Evolutionary conservation across 441 rosid species (phyloP).

Genomic region (Populus trichocarpa): DNA sequence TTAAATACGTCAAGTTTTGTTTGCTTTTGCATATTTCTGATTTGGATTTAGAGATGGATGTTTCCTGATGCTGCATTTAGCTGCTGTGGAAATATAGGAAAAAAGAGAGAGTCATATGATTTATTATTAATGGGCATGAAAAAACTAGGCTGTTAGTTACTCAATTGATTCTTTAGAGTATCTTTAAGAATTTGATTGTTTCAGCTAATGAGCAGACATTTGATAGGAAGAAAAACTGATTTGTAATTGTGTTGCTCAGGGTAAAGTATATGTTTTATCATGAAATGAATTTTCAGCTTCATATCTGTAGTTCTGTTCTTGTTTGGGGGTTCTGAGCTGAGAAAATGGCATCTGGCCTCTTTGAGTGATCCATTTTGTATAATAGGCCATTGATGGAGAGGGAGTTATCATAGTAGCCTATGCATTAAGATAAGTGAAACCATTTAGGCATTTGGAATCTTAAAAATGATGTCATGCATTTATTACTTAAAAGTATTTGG

Average conservation of each 20-base stretch:
- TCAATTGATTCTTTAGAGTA: neutral
- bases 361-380: neutral
- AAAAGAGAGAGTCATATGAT: neutral
- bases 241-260: neutral
- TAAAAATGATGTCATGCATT: neutral
- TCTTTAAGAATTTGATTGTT: neutral
- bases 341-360: neutral
- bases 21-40: neutral
- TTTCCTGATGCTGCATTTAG: neutral
- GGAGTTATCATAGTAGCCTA: neutral
- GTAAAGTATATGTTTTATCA: neutral
- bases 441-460: neutral
- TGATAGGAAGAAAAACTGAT: neutral
- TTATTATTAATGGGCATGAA: neutral
- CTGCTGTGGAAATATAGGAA: neutral
- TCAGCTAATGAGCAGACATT: neutral
- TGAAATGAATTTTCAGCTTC: neutral
- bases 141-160: neutral
- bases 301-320: neutral
- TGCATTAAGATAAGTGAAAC: neutral
- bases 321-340: neutral
- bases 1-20: neutral
- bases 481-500: neutral
- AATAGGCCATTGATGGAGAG: neutral
- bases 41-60: conserved; percentile 2